A percentile compares a stretch with the other conserved stretches of the same genome.
Conservation (phyloP, 2,329 filamentous ascomycete species). For the Chrysosporium queenslandicum region DNA sequence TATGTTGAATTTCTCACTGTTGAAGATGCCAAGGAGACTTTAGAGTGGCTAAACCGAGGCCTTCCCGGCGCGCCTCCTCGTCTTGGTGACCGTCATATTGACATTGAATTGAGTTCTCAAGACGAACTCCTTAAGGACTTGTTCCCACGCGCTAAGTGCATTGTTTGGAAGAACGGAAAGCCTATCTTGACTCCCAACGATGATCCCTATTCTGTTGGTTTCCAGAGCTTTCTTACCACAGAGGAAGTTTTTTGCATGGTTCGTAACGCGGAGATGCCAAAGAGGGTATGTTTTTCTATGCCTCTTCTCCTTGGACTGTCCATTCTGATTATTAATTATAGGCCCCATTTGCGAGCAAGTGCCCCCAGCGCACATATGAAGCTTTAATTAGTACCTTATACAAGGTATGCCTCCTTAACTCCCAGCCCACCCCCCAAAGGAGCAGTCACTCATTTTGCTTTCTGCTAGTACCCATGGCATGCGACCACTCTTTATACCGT, state of each 20-base stretch:
- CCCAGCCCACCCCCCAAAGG: neutral
- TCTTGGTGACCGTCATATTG: conserved; percentile 41
- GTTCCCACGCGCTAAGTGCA: conserved; percentile 44
- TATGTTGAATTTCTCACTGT: conserved; percentile 39
- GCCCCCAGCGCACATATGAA: conserved; percentile 45
- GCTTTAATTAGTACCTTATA: conserved; percentile 42
- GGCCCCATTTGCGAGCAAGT: conserved; percentile 43
- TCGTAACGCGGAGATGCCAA: conserved; percentile 41
- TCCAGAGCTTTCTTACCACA: conserved; percentile 42
- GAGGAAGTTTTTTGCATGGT: conserved; percentile 42
- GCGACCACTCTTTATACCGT: conserved; percentile 38
- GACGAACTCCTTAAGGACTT: conserved; percentile 42
- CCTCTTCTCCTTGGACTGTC: neutral
- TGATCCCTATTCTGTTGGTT: conserved; percentile 41
- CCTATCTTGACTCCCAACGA: conserved; percentile 28
- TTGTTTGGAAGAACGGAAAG: conserved; percentile 36
- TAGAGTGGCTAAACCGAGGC: conserved; percentile 31
- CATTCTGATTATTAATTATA: conserved; percentile 19
- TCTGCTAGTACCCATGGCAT: conserved; percentile 43
- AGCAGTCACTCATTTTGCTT: conserved; percentile 3
- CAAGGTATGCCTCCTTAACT: conserved; percentile 34
- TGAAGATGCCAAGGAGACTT: conserved; percentile 32
- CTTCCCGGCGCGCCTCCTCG: conserved; percentile 32
- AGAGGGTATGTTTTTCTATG: conserved; percentile 36
- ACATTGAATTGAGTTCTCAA: conserved; percentile 39